Evolutionary conservation across 1,284 basidiomycete species (phyloP), one percentile per base, ranked within the genome.

Genomic region (Puccinia horiana): DNA sequence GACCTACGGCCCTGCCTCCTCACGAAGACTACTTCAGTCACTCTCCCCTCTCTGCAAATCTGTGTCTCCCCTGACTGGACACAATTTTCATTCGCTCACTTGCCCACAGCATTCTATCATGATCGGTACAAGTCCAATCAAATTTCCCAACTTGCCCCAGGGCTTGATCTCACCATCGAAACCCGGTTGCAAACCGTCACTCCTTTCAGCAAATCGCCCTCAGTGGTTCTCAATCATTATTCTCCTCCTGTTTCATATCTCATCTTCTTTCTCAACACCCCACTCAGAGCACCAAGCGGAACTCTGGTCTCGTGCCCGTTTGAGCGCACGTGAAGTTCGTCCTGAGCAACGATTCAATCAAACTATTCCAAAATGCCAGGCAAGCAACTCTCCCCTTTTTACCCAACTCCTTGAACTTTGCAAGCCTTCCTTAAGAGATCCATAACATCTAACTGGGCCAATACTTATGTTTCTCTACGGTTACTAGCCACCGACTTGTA

Each of bases 81-180:
- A 67, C 20, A 67, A 67, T 6, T 44, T 40, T 35, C 65, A 47
- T 69, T 47, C 65, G 40, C n/a, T 69, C 65, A 47, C 65, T 47
- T 47, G 37, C 23, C 37, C 63, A 9, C 37, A 42, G 20, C 32
- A 35, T 65, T 37, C 18, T 37, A 23, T n/a, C n/a, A n/a, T n/a
- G n/a, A n/a, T n/a, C n/a, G n/a, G n/a, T n/a, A n/a, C n/a, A 23
- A 65, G 2, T 65, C 63, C 63, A 42, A 65, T 8, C 20, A 40
- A 65, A 42, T 16, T 65, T 42, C 35, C 37, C 65, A 47, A 69
- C 65, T 69, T 69, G n/a, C 65, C 11, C 42, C 40, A 26, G 65
- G 42, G 47, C 42, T 18, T 47, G 65, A 47, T 69, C 42, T 14
- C 65, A 47, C 42, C 65, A 8, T 69, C 65, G 29, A 69, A 47